phyloP scores from a whole-genome alignment of 2,329 filamentous ascomycete species.

The Fusarium goolgardi region DNA sequence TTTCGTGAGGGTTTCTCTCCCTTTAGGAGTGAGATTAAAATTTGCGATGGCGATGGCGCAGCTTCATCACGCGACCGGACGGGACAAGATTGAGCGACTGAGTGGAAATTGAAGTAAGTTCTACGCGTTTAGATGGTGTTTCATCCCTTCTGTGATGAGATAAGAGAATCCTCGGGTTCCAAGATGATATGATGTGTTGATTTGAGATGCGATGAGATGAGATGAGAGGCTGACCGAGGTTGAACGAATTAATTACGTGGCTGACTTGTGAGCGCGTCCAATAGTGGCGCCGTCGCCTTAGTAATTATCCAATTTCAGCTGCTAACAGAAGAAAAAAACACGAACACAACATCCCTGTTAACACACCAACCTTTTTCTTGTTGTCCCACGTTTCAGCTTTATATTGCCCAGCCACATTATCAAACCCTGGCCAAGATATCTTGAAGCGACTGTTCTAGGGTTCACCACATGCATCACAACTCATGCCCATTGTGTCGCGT shows the following conservation, averaged over 20 bases:
- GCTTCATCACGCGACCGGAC: background rate
- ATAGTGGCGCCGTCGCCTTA: slow-evolving; percentile 3
- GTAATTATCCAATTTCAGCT: background rate
- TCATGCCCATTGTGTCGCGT: background rate
- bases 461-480: background rate
- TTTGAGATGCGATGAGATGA: background rate
- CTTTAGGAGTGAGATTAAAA: background rate
- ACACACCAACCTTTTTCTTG: background rate
- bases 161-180: background rate
- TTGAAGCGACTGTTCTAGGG: background rate
- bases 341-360: background rate
- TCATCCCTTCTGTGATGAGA: background rate
- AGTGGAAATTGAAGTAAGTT: background rate
- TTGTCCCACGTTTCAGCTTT: background rate
- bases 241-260: background rate
- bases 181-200: background rate
- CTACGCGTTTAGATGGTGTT: background rate
- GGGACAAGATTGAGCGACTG: background rate
- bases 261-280: slow-evolving; percentile 1
- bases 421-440: background rate
- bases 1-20: background rate
- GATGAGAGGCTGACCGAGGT: background rate
- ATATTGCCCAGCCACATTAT: background rate
- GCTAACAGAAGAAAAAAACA: background rate
- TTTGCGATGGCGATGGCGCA: background rate